Conservation (phyloP, 495 filamentous ascomycete species). For the Aspergillus incahuasiensis region DNA sequence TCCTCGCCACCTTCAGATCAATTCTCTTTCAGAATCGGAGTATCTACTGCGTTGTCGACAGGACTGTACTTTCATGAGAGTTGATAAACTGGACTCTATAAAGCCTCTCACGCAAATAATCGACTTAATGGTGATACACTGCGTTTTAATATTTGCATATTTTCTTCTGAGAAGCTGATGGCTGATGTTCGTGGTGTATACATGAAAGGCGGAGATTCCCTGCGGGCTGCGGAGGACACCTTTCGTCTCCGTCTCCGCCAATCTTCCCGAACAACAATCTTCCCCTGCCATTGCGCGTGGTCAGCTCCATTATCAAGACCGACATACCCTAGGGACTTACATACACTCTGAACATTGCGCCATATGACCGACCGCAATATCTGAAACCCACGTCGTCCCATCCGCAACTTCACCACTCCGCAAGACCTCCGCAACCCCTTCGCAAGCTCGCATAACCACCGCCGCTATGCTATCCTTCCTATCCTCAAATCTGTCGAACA, state of each 20-base stretch:
- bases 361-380: too few relatives aligned
- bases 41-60: not conserved
- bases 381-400: not conserved
- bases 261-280: constrained; percentile 2
- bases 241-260: not conserved
- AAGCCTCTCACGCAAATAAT: too few relatives aligned
- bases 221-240: constrained; percentile 7
- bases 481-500: constrained; percentile 55
- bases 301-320: too few relatives aligned
- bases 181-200: constrained; percentile 11
- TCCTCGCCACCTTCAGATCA: not conserved
- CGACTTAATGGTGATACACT: too few relatives aligned
- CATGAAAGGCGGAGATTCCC: constrained; percentile 10
- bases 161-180: not conserved
- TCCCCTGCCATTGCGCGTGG: not conserved
- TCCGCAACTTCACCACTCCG: constrained; percentile 15
- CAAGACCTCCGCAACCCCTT: constrained; percentile 19
- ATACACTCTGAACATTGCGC: too few relatives aligned
- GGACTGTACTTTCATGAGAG: too few relatives aligned
- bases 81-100: too few relatives aligned
- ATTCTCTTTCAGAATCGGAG: not conserved
- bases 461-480: constrained; percentile 69
- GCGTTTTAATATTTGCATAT: too few relatives aligned
- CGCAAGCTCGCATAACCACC: not conserved
- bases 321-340: not conserved